phyloP scores from a whole-genome alignment of 1,139 yeast species.

The Geotrichum aggregatum region DNA sequence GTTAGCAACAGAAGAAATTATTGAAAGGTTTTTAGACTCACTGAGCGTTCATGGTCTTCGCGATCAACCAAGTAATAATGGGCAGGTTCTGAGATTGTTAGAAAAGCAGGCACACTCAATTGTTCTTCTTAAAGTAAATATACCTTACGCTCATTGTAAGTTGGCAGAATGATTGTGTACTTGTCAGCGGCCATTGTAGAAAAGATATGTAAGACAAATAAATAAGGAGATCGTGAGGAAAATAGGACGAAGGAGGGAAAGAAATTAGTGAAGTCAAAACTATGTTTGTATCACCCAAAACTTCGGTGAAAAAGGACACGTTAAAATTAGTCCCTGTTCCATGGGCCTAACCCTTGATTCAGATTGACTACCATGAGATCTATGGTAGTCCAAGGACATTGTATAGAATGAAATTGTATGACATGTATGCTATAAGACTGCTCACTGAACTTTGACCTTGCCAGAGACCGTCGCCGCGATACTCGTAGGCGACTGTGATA shows the following conservation, averaged over 20 bases:
- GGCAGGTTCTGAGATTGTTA: constrained; percentile 49
- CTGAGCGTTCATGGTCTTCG: constrained; percentile 61
- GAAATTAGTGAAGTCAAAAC: background rate
- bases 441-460: constrained; percentile 13
- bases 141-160: constrained; percentile 66
- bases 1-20: background rate
- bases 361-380: no score
- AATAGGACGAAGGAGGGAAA: constrained; percentile 2
- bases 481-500: background rate
- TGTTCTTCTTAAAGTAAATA: background rate
- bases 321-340: background rate
- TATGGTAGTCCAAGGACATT: no score
- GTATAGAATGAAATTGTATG: background rate
- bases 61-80: constrained; percentile 64
- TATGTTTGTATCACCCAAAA: background rate
- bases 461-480: background rate
- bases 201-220: background rate
- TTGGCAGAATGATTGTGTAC: constrained; percentile 73
- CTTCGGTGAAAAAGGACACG: constrained; percentile 10
- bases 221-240: background rate
- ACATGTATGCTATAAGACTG: no score
- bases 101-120: background rate
- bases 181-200: constrained; percentile 42
- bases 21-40: constrained; percentile 21
- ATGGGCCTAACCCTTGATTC: no score